Base-by-base conservation (phyloP, 352 stramenopile species). In the Phytophthora uliginosa region DNA sequence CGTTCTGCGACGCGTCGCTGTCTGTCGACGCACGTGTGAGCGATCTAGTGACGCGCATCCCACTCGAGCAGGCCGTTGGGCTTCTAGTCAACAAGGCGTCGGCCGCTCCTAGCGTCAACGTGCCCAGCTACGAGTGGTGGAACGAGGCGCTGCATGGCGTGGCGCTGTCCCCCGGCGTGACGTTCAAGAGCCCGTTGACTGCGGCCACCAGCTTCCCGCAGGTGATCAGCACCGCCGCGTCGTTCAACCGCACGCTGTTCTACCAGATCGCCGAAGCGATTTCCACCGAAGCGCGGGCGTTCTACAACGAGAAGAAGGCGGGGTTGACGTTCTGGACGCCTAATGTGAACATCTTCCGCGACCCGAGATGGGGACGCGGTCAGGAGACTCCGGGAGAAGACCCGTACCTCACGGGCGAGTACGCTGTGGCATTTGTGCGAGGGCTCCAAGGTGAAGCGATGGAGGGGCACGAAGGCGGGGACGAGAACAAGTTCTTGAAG, bases 251-350 rank as follows among this genome's bases (percentile, higher is more conserved):
- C n/a, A 85, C 88, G 45, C 73, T 98, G 3, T 98, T 95, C 63
- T 79, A 86, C 47, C 60, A 68, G 15, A 76, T 98, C n/a, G 95
- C 83, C 24, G 65, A 74, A 40, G 93, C 72, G 4, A 97, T 98
- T 60, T 83, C 82, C n/a, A 95, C 76, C 0, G 93, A 99, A 80
- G 88, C 85, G 2, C 68, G 73, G 33, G 90, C 87, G 0, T 94
- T 98, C 34, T 94, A 94, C 69, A 97, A 97, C 59, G 72, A 62
- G 7, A 86, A 79, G 33, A 78, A 90, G 50, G 77, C 82, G 24
- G 94, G 94, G n/a, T 59, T 98, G 40, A 98, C 90, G 12, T 98
- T 89, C 71, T 99, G 90, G 87, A 92, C 87, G n/a, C 96, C 96
- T 24, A 98, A 98, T 52, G 89, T 98, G 33, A 99, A 98, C 82